phyloP scores from a whole-genome alignment of 441 rosid species.

The Pelargonium citronellum region DNA sequence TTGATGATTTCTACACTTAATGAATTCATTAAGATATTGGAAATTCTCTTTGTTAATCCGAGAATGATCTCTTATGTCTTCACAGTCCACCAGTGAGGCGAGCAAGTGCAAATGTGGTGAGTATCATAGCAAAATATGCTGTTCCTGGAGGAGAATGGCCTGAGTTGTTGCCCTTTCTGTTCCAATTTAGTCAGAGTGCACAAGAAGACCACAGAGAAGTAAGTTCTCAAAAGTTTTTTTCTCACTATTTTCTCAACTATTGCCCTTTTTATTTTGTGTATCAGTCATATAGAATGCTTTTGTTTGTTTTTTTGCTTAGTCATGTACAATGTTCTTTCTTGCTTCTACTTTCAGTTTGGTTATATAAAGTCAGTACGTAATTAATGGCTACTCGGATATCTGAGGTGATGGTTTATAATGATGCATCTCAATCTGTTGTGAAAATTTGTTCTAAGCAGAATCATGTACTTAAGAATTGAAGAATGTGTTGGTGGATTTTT shows the following conservation, averaged over 20 bases:
- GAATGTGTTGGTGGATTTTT: neutral
- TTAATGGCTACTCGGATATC: neutral
- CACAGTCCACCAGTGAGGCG: slow-evolving; percentile 86
- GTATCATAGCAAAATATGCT: slow-evolving; percentile 87
- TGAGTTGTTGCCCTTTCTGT: slow-evolving; percentile 78
- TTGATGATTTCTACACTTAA: too few relatives aligned
- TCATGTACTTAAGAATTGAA: neutral
- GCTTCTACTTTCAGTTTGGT: neutral
- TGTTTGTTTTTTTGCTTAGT: neutral
- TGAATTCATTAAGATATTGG: neutral
- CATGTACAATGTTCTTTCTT: neutral
- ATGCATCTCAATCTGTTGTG: neutral
- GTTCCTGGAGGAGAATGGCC: slow-evolving; percentile 99
- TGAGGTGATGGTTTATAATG: neutral
- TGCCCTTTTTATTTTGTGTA: neutral
- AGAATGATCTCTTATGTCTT: slow-evolving; percentile 10
- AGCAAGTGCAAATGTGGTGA: slow-evolving; percentile 98
- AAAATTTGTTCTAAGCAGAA: neutral
- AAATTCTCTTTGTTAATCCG: neutral
- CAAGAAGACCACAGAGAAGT: slow-evolving; percentile 99
- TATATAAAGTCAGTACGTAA: neutral
- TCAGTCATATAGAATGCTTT: neutral
- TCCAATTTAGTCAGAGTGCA: slow-evolving; percentile 90
- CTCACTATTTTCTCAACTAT: neutral
- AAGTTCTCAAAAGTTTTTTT: slow-evolving; percentile 17